Base-by-base conservation (phyloP, 2,329 filamentous ascomycete species). In the Albophoma yamanashiensis region DNA sequence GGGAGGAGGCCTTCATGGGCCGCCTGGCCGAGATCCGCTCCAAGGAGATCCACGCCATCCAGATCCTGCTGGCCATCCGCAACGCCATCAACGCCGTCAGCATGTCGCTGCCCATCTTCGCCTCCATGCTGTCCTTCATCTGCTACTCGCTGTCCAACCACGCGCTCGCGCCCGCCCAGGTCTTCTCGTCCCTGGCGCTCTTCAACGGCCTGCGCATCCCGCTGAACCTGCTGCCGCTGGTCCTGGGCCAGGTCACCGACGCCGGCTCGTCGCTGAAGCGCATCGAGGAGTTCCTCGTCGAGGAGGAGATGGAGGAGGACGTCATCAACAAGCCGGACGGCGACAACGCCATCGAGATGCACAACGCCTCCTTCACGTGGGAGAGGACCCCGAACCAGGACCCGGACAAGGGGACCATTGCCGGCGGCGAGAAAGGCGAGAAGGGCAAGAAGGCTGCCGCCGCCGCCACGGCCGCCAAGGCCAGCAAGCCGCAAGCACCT, bases 61-160 rank as follows among this genome's bases (percentile, higher is more conserved):
- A 96, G 71, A 77, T 91, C 17, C 76, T 97, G 55, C 77, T 97
- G 36, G 85, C 89, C 1, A 90, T 95, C 65, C 84, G 92, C 66
- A 95, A 95, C 70, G 91, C 81, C 50, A 91, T 96, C 76, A 88
- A 92, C 73, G 89, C 91, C 15, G 79, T 94, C 57, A 89, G 89
- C 68, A 84, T 96, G 82, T 89, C 91, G 0, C 82, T 96, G 69
- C 93, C 94, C 8, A 89, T 96, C 58, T 97, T 97, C 67, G 92
- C 93, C 0, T 95, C 92, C 1, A 97, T 97, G 91, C 74, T 97
- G 47, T 85, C 93, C 0, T 97, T 97, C 73, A 93, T 97, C 73
- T 93, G 91, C 0, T 89, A 85, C 67, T 87, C 85, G 1, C 74
- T 87, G 43, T 82, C 85, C 1, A 79, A 88, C 61, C 87, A 92